A percentile compares a stretch with the other conserved stretches of the same genome.
phyloP scores from a whole-genome alignment of 176 grass and related monocot genomes.

The Musa troglodytarum region DNA sequence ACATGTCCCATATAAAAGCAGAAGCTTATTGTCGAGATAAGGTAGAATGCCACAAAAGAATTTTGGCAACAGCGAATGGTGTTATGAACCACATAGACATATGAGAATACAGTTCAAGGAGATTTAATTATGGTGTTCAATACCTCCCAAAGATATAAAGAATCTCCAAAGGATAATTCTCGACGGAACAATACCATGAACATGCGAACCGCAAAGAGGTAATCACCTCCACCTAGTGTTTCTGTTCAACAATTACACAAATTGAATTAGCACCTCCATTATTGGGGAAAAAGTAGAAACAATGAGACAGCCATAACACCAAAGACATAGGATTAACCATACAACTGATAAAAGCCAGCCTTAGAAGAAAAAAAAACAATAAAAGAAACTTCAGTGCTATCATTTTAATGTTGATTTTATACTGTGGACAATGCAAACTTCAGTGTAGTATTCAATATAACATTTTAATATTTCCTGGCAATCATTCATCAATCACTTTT shows the following conservation, averaged over 20 bases:
- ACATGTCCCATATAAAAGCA: neutral
- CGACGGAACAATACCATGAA: constrained; percentile 97
- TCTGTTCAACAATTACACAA: constrained; percentile 31
- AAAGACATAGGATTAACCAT: neutral
- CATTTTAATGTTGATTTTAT: neutral
- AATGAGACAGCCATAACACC: neutral
- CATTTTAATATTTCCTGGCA: neutral
- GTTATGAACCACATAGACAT: too few relatives aligned
- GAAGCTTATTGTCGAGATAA: neutral
- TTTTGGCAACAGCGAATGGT: too few relatives aligned
- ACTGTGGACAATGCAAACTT: neutral
- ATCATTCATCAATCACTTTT: neutral
- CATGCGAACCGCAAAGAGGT: constrained; percentile 98
- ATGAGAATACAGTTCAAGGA: neutral
- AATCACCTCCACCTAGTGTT: constrained; percentile 94
- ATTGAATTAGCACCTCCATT: neutral
- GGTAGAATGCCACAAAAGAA: neutral
- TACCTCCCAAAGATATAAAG: constrained; percentile 99
- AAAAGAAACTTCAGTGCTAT: neutral
- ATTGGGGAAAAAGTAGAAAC: neutral
- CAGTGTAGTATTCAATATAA: neutral
- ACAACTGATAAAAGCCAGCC: neutral
- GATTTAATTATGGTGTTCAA: neutral
- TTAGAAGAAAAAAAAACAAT: neutral
- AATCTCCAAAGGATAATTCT: constrained; percentile 97